Evolutionary conservation across 306 rosid genomes (phyloP).

Genomic region (Trifolium repens): DNA sequence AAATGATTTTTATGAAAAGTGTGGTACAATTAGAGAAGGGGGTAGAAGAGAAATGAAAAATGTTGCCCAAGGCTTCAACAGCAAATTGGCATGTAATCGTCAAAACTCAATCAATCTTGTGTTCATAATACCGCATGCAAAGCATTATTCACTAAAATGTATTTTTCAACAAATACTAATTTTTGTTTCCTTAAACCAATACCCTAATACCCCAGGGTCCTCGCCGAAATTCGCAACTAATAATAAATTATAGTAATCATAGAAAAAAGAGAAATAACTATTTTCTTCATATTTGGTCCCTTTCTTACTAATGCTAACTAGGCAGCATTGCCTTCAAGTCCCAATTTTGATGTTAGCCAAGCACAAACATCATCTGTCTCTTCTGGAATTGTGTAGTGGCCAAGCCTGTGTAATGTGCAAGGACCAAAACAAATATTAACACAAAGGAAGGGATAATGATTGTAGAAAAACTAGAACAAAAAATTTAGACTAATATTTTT

Average conservation of each 20-base stretch:
- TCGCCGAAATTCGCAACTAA: not conserved
- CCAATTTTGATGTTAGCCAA: slow-evolving; percentile 80
- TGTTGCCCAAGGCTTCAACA: too few relatives aligned
- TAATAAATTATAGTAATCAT: not conserved
- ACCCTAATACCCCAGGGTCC: not conserved
- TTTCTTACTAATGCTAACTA: slow-evolving; percentile 34
- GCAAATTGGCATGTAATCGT: too few relatives aligned
- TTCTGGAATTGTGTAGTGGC: slow-evolving; percentile 89
- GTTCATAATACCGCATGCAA: not conserved
- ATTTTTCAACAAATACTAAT: not conserved
- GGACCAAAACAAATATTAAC: not conserved
- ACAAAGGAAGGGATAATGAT: not conserved
- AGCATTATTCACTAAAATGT: not conserved
- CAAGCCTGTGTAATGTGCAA: slow-evolving; percentile 62
- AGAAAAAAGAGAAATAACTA: not conserved
- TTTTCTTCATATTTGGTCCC: slow-evolving; percentile 14
- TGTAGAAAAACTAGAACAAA: slow-evolving; percentile 10
- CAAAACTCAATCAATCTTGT: too few relatives aligned
- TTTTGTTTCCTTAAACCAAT: not conserved
- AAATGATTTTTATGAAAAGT: too few relatives aligned
- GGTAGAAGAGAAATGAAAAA: too few relatives aligned
- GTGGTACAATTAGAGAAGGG: too few relatives aligned
- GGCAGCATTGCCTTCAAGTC: slow-evolving; percentile 67
- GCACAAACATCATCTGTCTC: slow-evolving; percentile 91
- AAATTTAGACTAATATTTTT: not conserved